phyloP scores from a whole-genome alignment of 2,329 filamentous ascomycete genomes.

The Cercospora sojina region DNA sequence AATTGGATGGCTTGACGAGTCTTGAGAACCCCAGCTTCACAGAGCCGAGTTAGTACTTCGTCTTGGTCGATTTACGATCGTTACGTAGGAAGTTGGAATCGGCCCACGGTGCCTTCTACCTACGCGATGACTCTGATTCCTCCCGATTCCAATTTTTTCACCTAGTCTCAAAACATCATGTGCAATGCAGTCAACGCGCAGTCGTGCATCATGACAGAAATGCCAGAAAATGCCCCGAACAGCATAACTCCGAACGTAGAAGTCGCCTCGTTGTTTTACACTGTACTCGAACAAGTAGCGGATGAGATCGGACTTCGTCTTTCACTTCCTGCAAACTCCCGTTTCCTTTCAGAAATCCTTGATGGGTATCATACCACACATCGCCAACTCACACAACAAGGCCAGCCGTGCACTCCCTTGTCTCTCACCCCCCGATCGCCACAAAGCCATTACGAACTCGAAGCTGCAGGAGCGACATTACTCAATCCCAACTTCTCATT shows the following conservation, averaged over 20 bases:
- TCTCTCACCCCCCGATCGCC: neutral
- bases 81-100: neutral
- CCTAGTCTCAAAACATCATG: neutral
- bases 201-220: neutral
- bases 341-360: neutral
- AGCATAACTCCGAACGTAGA: neutral
- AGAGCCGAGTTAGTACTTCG: neutral
- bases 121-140: neutral
- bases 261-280: neutral
- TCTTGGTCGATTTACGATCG: neutral
- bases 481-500: slow-evolving; percentile 34
- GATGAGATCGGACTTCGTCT: neutral
- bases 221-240: neutral
- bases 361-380: neutral
- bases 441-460: neutral
- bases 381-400: neutral
- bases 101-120: neutral
- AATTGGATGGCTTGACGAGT: neutral
- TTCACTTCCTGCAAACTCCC: neutral
- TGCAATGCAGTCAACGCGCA: neutral
- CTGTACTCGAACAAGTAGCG: neutral
- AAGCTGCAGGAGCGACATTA: neutral
- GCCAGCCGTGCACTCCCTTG: neutral
- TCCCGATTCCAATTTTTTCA: neutral
- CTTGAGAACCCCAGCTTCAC: neutral